These are phyloP conservation scores for Fraxinus sp. DNA, from an alignment of 305 asterid genomes.

Conservation along the genomic window DNA sequence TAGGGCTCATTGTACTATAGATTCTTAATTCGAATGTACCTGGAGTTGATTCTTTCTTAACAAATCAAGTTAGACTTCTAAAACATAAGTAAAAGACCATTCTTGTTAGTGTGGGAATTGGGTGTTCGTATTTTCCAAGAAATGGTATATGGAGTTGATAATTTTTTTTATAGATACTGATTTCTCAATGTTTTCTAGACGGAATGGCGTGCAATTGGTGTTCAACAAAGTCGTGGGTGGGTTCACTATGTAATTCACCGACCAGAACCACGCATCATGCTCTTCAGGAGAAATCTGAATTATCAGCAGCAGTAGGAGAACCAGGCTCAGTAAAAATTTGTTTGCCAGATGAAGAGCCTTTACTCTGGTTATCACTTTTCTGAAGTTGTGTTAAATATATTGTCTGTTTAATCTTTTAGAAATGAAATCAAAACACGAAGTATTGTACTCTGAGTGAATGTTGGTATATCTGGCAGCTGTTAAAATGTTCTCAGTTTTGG, in stretches of 20 bases:
- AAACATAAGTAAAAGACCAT: not conserved
- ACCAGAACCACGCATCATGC: constrained; percentile 98
- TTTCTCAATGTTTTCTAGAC: constrained; percentile 35
- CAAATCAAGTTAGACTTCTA: no score
- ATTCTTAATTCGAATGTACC: not conserved
- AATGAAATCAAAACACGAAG: constrained; percentile 24
- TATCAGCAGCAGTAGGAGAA: constrained; percentile 75
- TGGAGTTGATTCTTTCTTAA: not conserved
- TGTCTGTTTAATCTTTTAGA: constrained; percentile 37
- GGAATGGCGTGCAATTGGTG: constrained; percentile 93
- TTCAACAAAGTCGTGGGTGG: constrained; percentile 97
- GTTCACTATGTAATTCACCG: constrained; percentile 93
- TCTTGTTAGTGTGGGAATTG: not conserved
- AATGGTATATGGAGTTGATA: not conserved
- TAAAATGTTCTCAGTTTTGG: not conserved
- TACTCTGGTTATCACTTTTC: constrained; percentile 14
- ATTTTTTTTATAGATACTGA: not conserved
- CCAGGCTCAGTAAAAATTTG: constrained; percentile 46
- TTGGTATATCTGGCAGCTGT: not conserved
- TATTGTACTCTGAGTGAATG: constrained; percentile 18
- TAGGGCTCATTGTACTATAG: constrained; percentile 13
- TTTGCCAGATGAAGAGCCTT: constrained; percentile 50
- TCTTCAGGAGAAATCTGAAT: constrained; percentile 90
- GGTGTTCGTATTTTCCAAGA: not conserved
- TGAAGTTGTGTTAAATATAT: not conserved